A percentile compares a stretch with the other conserved stretches of the same genome.
Conservation (phyloP, 2,329 filamentous ascomycete species). For the Colletotrichum somersetense region DNA sequence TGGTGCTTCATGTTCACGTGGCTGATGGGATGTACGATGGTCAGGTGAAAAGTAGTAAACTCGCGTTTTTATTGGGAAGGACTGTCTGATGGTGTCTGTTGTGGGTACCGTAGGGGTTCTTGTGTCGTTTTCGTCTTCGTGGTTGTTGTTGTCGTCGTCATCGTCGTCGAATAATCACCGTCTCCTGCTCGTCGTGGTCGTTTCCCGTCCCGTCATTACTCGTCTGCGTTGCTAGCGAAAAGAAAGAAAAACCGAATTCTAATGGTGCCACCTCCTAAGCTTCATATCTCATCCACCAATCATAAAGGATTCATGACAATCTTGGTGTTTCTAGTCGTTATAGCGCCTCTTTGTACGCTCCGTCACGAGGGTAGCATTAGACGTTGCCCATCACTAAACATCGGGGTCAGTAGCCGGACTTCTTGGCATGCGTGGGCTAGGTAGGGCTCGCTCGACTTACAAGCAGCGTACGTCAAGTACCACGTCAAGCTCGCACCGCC, state of each 20-base stretch:
- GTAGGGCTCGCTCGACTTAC: conserved; percentile 60
- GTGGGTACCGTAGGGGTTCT: not conserved
- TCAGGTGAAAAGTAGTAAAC: not conserved
- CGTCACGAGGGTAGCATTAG: not conserved
- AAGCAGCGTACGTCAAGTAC: conserved; percentile 85
- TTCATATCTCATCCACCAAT: conserved; percentile 9
- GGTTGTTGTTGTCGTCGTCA: not conserved
- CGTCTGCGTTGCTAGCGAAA: not conserved
- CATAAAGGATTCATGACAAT: not conserved
- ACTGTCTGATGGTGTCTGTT: not conserved
- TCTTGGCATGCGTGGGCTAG: not conserved
- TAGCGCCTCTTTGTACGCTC: not conserved
- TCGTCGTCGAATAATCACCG: not conserved
- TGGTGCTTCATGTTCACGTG: not conserved
- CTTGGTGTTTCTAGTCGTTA: not conserved
- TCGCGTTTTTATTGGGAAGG: conserved; percentile 4
- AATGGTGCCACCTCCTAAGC: conserved; percentile 9
- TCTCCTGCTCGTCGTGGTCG: not conserved
- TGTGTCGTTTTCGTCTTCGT: not conserved
- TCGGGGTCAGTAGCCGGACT: conserved; percentile 16
- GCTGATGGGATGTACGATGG: not conserved
- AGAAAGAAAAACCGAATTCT: not conserved
- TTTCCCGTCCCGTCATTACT: conserved; percentile 12
- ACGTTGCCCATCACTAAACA: conserved; percentile 14
- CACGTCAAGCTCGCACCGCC: conserved; percentile 87